Percentiles rank a stretch among this genome's conserved stretches.
These are phyloP conservation scores for Oryza australiensis DNA, from an alignment of 176 grass and related monocot genomes.

Conservation along the genomic window DNA sequence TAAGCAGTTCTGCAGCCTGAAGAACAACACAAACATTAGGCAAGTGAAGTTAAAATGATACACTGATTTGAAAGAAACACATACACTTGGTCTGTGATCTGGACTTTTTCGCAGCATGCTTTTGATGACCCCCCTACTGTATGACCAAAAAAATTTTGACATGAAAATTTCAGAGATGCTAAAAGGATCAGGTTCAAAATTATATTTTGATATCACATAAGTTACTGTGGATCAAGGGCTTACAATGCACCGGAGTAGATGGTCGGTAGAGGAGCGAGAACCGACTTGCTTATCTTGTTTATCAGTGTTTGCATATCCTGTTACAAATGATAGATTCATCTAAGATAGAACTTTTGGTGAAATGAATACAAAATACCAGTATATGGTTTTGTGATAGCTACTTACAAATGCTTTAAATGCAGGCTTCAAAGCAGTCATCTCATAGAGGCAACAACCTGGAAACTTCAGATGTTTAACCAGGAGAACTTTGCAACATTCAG, in stretches of 20 bases:
- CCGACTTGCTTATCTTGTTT: constrained; percentile 93
- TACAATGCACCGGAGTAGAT: constrained; percentile 91
- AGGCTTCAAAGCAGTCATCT: constrained; percentile 87
- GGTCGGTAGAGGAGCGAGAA: constrained; percentile 75
- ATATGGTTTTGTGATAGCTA: constrained; percentile 20
- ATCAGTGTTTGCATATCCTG: constrained; percentile 96
- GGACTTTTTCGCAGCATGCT: constrained; percentile 91
- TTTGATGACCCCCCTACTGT: constrained; percentile 87
- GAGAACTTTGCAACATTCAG: background rate
- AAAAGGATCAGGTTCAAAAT: background rate
- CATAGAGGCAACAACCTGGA: constrained; percentile 87
- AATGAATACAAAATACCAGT: background rate
- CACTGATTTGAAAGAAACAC: constrained; percentile 14
- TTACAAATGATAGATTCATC: background rate
- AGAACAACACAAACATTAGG: constrained; percentile 18
- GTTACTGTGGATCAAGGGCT: constrained; percentile 25
- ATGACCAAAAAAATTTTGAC: constrained; percentile 28
- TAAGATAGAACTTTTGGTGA: background rate
- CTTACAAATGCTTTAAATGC: constrained; percentile 97
- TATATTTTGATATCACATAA: background rate
- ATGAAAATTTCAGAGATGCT: constrained; percentile 1
- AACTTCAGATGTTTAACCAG: constrained; percentile 32
- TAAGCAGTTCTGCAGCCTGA: constrained; percentile 84
- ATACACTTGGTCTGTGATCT: constrained; percentile 95
- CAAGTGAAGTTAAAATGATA: background rate